These are phyloP conservation scores for Phlebiopsis gigantea DNA, from an alignment of 768 basidiomycete genomes.

Conservation along the genomic window DNA sequence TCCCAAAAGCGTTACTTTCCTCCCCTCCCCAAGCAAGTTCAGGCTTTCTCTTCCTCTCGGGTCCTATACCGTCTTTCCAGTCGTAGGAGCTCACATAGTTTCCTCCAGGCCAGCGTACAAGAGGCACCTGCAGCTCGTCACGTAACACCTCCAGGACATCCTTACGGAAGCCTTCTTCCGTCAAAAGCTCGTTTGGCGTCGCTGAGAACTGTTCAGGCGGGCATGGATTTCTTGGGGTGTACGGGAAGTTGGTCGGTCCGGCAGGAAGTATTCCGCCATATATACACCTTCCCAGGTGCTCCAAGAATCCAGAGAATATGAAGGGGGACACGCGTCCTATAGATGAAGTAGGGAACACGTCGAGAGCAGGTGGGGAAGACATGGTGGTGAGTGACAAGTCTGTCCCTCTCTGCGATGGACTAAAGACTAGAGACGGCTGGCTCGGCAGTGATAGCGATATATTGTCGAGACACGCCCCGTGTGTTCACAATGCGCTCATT, in stretches of 20 bases:
- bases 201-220: conserved; percentile 17
- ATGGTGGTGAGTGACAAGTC: background rate
- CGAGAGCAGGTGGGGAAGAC: conserved; percentile 4
- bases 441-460: background rate
- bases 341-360: conserved; percentile 19
- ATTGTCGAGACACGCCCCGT: background rate
- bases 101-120: conserved; percentile 22
- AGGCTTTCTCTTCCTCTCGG: conserved; percentile 45
- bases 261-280: conserved; percentile 41
- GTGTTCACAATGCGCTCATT: background rate
- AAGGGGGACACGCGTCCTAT: conserved; percentile 28
- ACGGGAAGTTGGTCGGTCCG: conserved; percentile 30
- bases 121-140: conserved; percentile 18
- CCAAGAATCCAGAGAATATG: conserved; percentile 59
- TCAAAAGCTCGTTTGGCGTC: conserved; percentile 18
- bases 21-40: conserved; percentile 59
- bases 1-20: conserved; percentile 59
- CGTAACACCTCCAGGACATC: conserved; percentile 19
- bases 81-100: conserved; percentile 23
- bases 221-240: conserved; percentile 20
- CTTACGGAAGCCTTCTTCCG: conserved; percentile 20
- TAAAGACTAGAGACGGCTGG: background rate
- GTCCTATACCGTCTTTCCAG: conserved; percentile 48
- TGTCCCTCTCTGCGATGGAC: background rate
- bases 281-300: conserved; percentile 55